A percentile compares a stretch with the other conserved stretches of the same genome.
Conservation (phyloP, 78 protist genomes). For the Protostelium mycophagum region DNA sequence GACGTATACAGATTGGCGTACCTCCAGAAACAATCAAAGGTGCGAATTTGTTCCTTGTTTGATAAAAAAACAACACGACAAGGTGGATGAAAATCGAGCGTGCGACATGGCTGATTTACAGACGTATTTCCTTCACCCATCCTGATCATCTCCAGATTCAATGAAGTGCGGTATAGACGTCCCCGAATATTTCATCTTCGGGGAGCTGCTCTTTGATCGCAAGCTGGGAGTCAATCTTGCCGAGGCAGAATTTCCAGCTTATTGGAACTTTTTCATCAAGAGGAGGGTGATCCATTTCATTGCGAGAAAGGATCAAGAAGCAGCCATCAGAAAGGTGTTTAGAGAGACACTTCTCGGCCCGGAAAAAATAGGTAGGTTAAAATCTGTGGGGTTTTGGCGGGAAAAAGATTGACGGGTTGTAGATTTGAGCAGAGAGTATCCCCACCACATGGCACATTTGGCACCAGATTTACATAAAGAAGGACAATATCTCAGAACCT, state of each 20-base stretch:
- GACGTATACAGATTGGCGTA: conserved; percentile 66
- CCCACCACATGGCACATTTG: conserved; percentile 5
- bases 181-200: conserved; percentile 44
- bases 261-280: conserved; percentile 40
- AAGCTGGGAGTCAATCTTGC: conserved; percentile 49
- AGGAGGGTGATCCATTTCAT: conserved; percentile 40
- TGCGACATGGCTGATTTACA: no score
- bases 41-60: no score
- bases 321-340: conserved; percentile 30
- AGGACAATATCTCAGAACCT: conserved; percentile 40
- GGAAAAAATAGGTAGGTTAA: conserved; percentile 5
- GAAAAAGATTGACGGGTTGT: conserved; percentile 5
- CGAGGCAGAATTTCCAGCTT: conserved; percentile 64
- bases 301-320: conserved; percentile 30
- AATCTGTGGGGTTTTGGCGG: neutral
- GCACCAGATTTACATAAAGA: conserved; percentile 39
- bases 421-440: neutral
- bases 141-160: conserved; percentile 15
- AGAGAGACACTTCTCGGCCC: conserved; percentile 65
- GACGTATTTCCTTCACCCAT: neutral
- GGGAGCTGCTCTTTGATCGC: conserved; percentile 45
- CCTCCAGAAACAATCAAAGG: conserved; percentile 79
- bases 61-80: no score
- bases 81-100: no score
- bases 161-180: conserved; percentile 53